Evolutionary conservation across 352 stramenopile genomes (phyloP).

Genomic region (Pythium rishiriense): DNA sequence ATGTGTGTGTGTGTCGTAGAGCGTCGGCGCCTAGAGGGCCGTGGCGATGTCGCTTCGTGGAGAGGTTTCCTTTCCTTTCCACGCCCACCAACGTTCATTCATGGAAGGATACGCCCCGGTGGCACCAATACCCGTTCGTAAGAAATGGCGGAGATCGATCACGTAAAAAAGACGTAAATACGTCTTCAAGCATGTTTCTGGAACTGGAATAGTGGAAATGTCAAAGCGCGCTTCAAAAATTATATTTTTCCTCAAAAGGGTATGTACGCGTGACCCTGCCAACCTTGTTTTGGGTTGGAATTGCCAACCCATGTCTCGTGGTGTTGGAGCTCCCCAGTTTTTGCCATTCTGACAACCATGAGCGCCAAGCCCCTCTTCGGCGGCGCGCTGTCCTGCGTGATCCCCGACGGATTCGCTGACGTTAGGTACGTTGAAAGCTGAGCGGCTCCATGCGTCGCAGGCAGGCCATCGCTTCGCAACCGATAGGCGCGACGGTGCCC

Average conservation of each 20-base stretch:
- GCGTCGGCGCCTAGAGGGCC: neutral
- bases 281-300: neutral
- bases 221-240: too few species aligned
- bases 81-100: constrained; percentile 25
- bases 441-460: too few species aligned
- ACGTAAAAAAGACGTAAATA: constrained; percentile 19
- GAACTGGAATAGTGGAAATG: neutral
- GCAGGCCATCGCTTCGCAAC: too few species aligned
- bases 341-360: constrained; percentile 6
- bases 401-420: constrained; percentile 73
- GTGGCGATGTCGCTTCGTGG: constrained; percentile 26
- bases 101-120: constrained; percentile 21
- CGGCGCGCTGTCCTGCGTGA: constrained; percentile 68
- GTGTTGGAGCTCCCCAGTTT: neutral
- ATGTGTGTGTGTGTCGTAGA: neutral
- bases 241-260: too few species aligned
- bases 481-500: too few species aligned
- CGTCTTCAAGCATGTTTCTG: neutral
- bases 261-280: too few species aligned
- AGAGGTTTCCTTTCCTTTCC: neutral
- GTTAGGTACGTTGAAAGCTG: constrained; percentile 78
- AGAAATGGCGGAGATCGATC: too few species aligned
- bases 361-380: constrained; percentile 48
- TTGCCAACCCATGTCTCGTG: neutral
- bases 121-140: constrained; percentile 25